Percentiles rank a stretch among this genome's conserved stretches.
Conservation (phyloP, 768 basidiomycete species). For the Pleurotus tuber-regium region DNA sequence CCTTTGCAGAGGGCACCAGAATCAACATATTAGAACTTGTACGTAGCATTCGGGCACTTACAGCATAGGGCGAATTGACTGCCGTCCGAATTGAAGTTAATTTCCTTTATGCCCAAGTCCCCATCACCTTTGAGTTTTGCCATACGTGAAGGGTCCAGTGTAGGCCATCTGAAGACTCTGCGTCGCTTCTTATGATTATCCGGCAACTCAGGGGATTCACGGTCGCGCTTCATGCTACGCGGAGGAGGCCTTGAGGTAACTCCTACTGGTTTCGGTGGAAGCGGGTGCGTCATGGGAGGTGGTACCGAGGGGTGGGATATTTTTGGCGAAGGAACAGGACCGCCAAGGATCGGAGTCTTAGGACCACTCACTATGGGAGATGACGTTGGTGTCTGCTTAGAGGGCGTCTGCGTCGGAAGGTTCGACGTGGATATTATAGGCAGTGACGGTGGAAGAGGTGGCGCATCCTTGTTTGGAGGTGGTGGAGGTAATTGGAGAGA, state of each 20-base stretch:
- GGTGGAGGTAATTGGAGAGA: not conserved
- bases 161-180: slow-evolving; percentile 46
- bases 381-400: slow-evolving; percentile 15
- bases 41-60: slow-evolving; percentile 26
- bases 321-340: not conserved
- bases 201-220: slow-evolving; percentile 13
- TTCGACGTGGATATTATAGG: not conserved
- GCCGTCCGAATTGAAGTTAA: slow-evolving; percentile 55
- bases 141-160: slow-evolving; percentile 34
- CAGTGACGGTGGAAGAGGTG: not conserved
- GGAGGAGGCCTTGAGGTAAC: slow-evolving; percentile 12
- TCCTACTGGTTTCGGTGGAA: slow-evolving; percentile 29
- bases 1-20: slow-evolving; percentile 39
- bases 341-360: not conserved
- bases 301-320: not conserved
- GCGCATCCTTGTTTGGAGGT: not conserved
- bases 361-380: slow-evolving; percentile 10
- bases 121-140: slow-evolving; percentile 43
- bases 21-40: slow-evolving; percentile 5
- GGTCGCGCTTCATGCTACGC: slow-evolving; percentile 39
- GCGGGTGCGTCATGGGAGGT: slow-evolving; percentile 23
- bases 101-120: slow-evolving; percentile 41
- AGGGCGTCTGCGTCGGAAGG: not conserved
- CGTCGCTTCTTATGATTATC: slow-evolving; percentile 23
- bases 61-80: slow-evolving; percentile 56